A percentile compares a stretch with the other conserved stretches of the same genome.
phyloP scores from a whole-genome alignment of 768 basidiomycete species.

The Mrakia blollopis region DNA sequence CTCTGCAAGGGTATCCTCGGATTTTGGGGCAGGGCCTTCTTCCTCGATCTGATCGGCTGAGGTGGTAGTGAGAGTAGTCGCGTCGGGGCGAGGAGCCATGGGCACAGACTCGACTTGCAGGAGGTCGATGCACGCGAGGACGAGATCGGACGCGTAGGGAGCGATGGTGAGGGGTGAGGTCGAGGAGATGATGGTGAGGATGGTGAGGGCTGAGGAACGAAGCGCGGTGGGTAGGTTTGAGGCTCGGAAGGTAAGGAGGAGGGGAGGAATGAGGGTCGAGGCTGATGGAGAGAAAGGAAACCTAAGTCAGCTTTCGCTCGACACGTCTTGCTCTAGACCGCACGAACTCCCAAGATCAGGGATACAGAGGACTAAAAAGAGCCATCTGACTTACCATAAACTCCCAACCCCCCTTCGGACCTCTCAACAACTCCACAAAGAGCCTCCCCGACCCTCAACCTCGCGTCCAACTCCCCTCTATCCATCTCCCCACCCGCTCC shows the following conservation, averaged over 20 bases:
- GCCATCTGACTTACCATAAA: slow-evolving; percentile 67
- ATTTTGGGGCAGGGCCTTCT: slow-evolving; percentile 26
- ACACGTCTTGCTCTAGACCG: too few species aligned
- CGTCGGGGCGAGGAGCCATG: background rate
- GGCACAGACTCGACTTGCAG: slow-evolving; percentile 48
- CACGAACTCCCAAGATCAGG: too few species aligned
- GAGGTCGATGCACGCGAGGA: slow-evolving; percentile 67
- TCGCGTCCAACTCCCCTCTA: slow-evolving; percentile 61
- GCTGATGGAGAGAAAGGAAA: background rate
- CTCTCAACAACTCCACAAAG: slow-evolving; percentile 68
- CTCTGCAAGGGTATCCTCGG: slow-evolving; percentile 32
- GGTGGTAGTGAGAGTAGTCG: background rate
- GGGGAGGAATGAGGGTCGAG: slow-evolving; percentile 57
- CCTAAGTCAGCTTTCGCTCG: background rate
- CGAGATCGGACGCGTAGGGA: slow-evolving; percentile 59
- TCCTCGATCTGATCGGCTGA: background rate
- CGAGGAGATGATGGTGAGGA: slow-evolving; percentile 69
- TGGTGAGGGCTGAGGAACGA: slow-evolving; percentile 61
- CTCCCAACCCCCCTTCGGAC: slow-evolving; percentile 62
- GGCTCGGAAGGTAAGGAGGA: slow-evolving; percentile 61
- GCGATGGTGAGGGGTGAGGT: slow-evolving; percentile 61
- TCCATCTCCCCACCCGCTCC: slow-evolving; percentile 48
- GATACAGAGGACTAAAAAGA: too few species aligned
- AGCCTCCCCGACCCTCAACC: slow-evolving; percentile 78
- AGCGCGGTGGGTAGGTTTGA: slow-evolving; percentile 64